Conservation (phyloP, 768 basidiomycete species). For the Podaxis sp. region DNA sequence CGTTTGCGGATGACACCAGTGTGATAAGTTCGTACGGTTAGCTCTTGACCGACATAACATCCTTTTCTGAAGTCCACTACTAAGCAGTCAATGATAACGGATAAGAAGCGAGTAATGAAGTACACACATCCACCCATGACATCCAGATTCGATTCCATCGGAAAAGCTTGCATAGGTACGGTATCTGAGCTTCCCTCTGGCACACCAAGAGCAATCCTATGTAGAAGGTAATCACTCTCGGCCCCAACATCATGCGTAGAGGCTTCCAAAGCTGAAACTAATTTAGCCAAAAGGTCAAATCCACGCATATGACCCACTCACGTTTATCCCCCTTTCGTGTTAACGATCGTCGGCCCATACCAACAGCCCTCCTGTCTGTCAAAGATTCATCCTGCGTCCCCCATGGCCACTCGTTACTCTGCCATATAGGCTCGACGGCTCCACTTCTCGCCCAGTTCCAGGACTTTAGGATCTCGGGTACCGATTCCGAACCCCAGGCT, state of each 20-base stretch:
- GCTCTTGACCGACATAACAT: conserved; percentile 96
- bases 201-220: conserved; percentile 80
- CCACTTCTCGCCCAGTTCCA: conserved; percentile 68
- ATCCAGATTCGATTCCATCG: conserved; percentile 94
- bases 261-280: conserved; percentile 47
- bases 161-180: conserved; percentile 73
- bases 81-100: conserved; percentile 15
- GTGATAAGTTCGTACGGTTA: conserved; percentile 95
- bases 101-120: conserved; percentile 1
- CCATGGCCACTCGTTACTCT: conserved; percentile 54
- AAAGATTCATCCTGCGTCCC: conserved; percentile 52
- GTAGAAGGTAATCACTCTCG: conserved; percentile 65
- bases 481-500: conserved; percentile 61
- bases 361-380: conserved; percentile 65
- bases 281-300: not conserved
- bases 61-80: conserved; percentile 94
- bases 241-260: conserved; percentile 55
- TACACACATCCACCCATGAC: conserved; percentile 88
- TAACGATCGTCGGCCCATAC: conserved; percentile 78
- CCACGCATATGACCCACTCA: conserved; percentile 40
- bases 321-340: conserved; percentile 70
- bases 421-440: conserved; percentile 77
- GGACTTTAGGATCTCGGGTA: conserved; percentile 31
- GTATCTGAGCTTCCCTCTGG: conserved; percentile 87
- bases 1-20: conserved; percentile 91